Evolutionary conservation across 176 grass and related monocot genomes (phyloP).

Genomic region (Triticum urartu): DNA sequence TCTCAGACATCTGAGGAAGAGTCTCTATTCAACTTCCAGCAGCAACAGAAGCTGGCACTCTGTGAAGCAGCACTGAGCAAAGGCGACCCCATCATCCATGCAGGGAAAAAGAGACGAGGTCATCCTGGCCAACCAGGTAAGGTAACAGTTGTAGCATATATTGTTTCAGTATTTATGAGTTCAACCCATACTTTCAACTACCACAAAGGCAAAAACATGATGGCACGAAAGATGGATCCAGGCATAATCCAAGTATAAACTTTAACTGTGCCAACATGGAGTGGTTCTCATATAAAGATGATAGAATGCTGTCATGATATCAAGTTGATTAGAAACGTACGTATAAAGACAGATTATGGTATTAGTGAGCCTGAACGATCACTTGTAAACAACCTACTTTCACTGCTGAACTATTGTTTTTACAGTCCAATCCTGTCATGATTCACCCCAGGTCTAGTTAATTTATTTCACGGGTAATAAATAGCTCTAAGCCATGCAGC

Average conservation of each 20-base stretch:
- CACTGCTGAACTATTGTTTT: background rate
- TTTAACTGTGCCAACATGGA: background rate
- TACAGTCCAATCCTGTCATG: background rate
- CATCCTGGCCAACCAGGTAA: constrained; percentile 19
- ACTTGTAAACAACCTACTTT: background rate
- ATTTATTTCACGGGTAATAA: background rate
- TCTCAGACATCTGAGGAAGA: constrained; percentile 19
- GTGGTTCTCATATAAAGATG: background rate
- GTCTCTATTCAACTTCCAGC: constrained; percentile 13
- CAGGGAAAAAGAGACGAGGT: constrained; percentile 11
- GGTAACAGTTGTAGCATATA: background rate
- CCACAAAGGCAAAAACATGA: background rate
- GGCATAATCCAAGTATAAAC: background rate
- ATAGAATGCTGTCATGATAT: background rate
- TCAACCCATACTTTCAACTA: background rate
- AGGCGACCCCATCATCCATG: background rate
- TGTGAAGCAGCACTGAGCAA: constrained; percentile 13
- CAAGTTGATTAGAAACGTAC: background rate
- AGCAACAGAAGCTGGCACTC: background rate
- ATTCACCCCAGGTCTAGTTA: too few relatives aligned
- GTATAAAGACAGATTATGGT: background rate
- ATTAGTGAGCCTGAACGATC: background rate
- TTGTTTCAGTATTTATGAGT: background rate
- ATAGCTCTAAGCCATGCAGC: background rate
- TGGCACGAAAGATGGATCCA: background rate